Evolutionary conservation across 108 stramenopile species (phyloP), one percentile per base, ranked within the genome.

Genomic region (Licmophora abbreviata): DNA sequence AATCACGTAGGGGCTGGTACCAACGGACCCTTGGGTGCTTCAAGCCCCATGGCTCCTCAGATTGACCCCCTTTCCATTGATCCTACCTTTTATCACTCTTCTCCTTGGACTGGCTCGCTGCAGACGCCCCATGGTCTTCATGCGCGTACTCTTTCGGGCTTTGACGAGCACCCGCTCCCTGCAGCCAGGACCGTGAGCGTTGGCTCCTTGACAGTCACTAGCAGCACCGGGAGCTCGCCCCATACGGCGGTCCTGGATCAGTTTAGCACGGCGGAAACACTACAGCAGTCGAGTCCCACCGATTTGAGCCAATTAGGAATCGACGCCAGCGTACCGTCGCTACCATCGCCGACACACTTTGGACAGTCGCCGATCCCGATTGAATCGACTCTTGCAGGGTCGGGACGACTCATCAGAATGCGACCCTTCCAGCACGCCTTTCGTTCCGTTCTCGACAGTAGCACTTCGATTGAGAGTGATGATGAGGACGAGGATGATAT

Each of bases 11-110:
- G 30, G 1, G 20, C 48, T 44, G 33, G 48, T 62, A 62, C 61
- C 23, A 42, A 24, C 17, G 18, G 22, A 7, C n/a, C 57, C 22
- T 24, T 32, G 33, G 54, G 36, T 21, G 31, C 41, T 30, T 22
- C 27, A 48, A 44, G 30, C 8, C 48, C 47, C 14, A 18, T 23
- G 12, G 30, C 61, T 14, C 63, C 72, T 17, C 61, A 58, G 27
- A 60, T 74, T 23, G 78, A 79, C 47, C 78, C 78, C 5, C 55
- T 79, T 0, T 79, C 78, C 22, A 79, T 79, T 48, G 78, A 79
- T 60, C 78, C 78, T n/a, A 79, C 78, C 35, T 50, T 18, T 18
- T 40, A 61, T 52, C 34, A 54, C 29, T 47, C 53, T 18, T 25
- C 52, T 12, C 49, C 18, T 26, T 59, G 28, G 58, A 11, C 20